These are phyloP conservation scores for Xylaria sp. DNA, from an alignment of 2,329 filamentous ascomycete species.

Conservation along the genomic window DNA sequence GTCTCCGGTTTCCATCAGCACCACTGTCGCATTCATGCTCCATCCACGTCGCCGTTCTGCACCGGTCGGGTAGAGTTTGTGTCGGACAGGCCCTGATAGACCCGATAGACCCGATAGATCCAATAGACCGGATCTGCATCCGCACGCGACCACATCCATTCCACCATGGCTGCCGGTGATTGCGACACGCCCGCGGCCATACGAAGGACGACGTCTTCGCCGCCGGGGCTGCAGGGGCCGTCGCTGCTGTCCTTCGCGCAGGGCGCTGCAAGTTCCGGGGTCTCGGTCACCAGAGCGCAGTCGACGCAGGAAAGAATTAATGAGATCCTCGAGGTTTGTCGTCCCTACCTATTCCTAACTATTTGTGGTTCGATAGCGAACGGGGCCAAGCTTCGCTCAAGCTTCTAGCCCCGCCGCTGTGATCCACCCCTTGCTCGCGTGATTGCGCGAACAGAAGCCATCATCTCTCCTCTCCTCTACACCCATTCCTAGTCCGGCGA, in stretches of 20 bases:
- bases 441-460: neutral
- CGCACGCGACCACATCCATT: neutral
- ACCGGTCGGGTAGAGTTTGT: neutral
- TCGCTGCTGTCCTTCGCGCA: constrained; percentile 9
- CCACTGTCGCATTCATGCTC: neutral
- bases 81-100: neutral
- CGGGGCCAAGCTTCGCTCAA: constrained; percentile 8
- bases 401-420: neutral
- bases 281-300: constrained; percentile 31
- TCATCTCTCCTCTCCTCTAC: too few relatives aligned
- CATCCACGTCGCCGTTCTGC: neutral
- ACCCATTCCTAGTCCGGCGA: neutral
- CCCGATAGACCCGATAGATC: too few relatives aligned
- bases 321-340: constrained; percentile 54
- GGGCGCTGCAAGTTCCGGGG: constrained; percentile 11
- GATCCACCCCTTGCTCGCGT: too few relatives aligned
- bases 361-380: neutral
- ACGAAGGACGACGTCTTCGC: constrained; percentile 27
- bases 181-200: neutral
- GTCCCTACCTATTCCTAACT: neutral
- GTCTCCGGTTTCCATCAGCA: neutral
- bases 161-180: constrained; percentile 20
- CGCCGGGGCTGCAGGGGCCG: constrained; percentile 15
- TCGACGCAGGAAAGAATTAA: constrained; percentile 50
- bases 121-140: neutral